Evolutionary conservation across 2,329 filamentous ascomycete species (phyloP), one percentile per base, ranked within the genome.

Genomic region (Claviceps sp.): DNA sequence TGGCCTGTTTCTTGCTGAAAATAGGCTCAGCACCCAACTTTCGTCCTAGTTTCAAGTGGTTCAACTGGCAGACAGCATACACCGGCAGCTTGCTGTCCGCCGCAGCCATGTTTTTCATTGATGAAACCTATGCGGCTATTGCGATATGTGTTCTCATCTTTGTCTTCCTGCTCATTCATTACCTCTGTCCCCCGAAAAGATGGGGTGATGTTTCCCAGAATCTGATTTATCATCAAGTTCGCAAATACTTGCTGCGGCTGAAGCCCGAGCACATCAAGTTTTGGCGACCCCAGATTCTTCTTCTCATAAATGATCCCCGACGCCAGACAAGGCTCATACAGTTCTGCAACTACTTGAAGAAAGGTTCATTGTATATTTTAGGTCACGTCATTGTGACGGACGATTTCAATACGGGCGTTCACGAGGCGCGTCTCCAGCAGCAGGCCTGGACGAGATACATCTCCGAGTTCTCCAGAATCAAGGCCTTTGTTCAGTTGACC

Each of bases 141-240:
- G 89, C 87, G 48, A 82, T 93, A 17, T 82, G 78, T 13, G 71
- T 90, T 17, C 71, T 94, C 7, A 72, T 91, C 7, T 67, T 87
- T n/a, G 72, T 95, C 2, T 95, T 95, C 64, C 68, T 90, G 16
- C 69, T 94, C 38, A 93, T 95, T 30, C 89, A 95, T 62, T 95
- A 91, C 59, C 82, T 85, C 0, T 85, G 85, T 37, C 87, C 87
- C 1, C 89, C 89, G 0, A 95, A 94, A 62, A 80, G 85, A 39
- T 95, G 89, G 89, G 89, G 89, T 1, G 89, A 94, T 65, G 88
- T 95, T 17, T 90, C 86, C 8, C 89, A 95, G 60, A 90, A 87
- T 60, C 70, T 95, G 55, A 94, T 95, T 50, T 95, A 94, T 61
- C 57, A 80, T 55, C 89, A 95, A 69, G 88, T 94, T 14, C 79